Conservation (phyloP, 2,329 filamentous ascomycete species). For the Diaporthe sp. region DNA sequence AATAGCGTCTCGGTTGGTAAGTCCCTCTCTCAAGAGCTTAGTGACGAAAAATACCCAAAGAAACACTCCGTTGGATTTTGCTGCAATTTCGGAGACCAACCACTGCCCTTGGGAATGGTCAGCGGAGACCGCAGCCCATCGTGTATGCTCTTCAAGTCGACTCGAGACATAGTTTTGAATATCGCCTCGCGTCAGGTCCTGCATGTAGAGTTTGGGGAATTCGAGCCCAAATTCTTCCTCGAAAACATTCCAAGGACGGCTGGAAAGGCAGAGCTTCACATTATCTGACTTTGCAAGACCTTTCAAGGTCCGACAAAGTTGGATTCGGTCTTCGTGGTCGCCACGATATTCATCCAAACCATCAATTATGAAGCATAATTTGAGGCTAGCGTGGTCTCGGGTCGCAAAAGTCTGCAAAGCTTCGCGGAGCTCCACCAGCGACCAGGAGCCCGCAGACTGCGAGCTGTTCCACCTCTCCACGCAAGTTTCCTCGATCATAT, state of each 20-base stretch:
- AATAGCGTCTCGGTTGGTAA: neutral
- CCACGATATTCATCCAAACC: conserved; percentile 33
- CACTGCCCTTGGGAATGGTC: neutral
- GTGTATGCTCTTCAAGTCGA: neutral
- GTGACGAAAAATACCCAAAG: conserved; percentile 30
- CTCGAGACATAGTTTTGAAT: neutral
- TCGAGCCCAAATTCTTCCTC: neutral
- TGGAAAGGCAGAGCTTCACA: conserved; percentile 8
- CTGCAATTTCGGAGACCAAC: neutral
- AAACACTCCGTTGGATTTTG: conserved; percentile 16
- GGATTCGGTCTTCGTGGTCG: conserved; percentile 3
- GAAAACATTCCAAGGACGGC: conserved; percentile 30
- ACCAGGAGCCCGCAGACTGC: neutral
- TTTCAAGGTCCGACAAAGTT: neutral
- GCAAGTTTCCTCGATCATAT: neutral
- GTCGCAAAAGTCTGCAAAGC: neutral
- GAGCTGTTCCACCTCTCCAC: neutral
- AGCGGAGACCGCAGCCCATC: neutral
- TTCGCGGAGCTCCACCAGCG: conserved; percentile 9
- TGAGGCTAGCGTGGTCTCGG: neutral
- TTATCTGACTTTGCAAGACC: neutral
- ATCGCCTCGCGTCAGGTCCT: neutral
- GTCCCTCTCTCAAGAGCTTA: conserved; percentile 5
- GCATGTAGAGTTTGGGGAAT: neutral
- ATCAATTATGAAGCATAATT: conserved; percentile 22